Evolutionary conservation across 2,329 filamentous ascomycete genomes (phyloP), one percentile per base, ranked within the genome.

Genomic region (Hypomyces rosellus): DNA sequence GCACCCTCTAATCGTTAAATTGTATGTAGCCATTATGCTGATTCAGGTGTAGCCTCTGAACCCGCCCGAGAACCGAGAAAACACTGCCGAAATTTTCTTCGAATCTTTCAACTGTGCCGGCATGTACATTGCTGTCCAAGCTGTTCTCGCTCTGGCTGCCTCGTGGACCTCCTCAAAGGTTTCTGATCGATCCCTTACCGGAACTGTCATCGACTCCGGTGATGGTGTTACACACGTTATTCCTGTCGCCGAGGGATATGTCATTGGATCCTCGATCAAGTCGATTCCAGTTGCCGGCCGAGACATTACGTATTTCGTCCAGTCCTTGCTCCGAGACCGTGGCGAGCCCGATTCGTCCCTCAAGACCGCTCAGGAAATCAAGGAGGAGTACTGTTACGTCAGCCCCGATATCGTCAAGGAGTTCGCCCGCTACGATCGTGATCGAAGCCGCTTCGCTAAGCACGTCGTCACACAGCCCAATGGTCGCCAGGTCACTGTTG

Each of bases 141-240:
- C 93, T 33, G 93, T 99, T 18, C 85, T 99, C 50, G 93, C 95
- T 14, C 82, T 99, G 42, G 93, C 93, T 41, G 93, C 95, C 16
- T 97, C 93, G 8, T 99, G 93, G 93, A 99, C 93, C 25, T 96
- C 91, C 45, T 95, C 91, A 48, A 99, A 97, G 75, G 92, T 97
- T 14, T 91, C 92, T 44, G 93, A 99, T 65, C 84, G 93, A 60
- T 97, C 92, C 40, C 76, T 99, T 54, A 99, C 93, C 1, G 93
- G 93, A 66, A 99, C 93, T 4, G 93, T 99, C 59, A 96, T 99
- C 65, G 93, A 99, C 68, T 97, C 93, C 3, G 93, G 93, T 73
- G 93, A 99, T 62, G 93, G 93, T 81, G 93, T 99, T 43, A 99
- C 93, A 34, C 93, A 99, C 76, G 93, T 99, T 61, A 99, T 99